Conservation (phyloP, 1,284 basidiomycete species). For the Kalmanozyma brasiliensis region DNA sequence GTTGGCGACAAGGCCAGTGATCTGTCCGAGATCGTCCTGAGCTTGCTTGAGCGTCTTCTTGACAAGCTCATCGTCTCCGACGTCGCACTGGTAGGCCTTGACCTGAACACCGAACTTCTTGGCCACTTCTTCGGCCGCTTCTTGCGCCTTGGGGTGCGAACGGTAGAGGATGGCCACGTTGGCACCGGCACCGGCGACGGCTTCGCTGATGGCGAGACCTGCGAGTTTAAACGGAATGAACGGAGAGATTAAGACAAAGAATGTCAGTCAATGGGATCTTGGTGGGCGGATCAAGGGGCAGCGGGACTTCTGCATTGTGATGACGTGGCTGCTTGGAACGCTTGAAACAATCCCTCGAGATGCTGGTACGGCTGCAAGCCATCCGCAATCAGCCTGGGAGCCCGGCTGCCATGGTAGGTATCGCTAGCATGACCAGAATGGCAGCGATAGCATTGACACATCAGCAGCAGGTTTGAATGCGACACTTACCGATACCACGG, state of each 20-base stretch:
- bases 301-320: not conserved
- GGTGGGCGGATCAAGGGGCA: not conserved
- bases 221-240: not conserved
- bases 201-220: constrained; percentile 66
- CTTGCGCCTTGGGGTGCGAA: constrained; percentile 66
- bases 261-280: constrained; percentile 1
- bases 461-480: not conserved
- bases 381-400: no score
- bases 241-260: not conserved
- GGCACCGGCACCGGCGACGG: constrained; percentile 65
- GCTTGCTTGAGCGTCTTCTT: constrained; percentile 63
- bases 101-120: constrained; percentile 65
- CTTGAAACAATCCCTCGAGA: no score
- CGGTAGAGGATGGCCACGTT: constrained; percentile 67
- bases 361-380: no score
- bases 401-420: no score
- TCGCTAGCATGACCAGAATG: no score
- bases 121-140: constrained; percentile 61
- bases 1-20: constrained; percentile 65
- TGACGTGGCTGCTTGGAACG: no score
- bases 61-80: constrained; percentile 62
- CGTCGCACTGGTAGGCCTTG: constrained; percentile 68
- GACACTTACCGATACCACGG: constrained; percentile 64
- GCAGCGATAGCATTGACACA: not conserved
- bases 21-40: constrained; percentile 62